Base-by-base conservation (phyloP, 805 yeast genomes). In the Kuraishia borneana region DNA sequence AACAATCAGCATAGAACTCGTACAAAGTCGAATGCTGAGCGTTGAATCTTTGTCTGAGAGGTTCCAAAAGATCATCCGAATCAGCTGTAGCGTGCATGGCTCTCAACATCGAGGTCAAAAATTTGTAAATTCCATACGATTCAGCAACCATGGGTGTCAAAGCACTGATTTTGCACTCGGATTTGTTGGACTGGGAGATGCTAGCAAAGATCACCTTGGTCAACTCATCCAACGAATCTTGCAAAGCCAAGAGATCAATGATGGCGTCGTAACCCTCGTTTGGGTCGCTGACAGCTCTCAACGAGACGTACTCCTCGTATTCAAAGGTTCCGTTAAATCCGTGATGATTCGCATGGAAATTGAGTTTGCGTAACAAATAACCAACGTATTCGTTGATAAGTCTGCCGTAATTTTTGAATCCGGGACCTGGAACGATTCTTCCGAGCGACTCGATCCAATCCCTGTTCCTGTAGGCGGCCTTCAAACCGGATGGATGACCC, bases 311-410 rank as follows among this genome's bases (percentile, higher is more conserved):
- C 53, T 89, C 98, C 54, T 87, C 95, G 51, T 89, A 92, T 53
- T 89, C 98, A 56, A 89, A 89, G 25, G 85, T 85, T 25, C 97
- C 98, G 50, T 83, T 89, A 59, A 89, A 92, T 4, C 87, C 94
- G 10, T 83, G 76, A 48, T 92, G 94, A 39, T 70, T 68, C 39
- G 77, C 70, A 54, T 89, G 97, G 57, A 89, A 89, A 39, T 72
- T 71, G 44, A 92, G 65, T 50, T 89, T 89, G 48, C 70, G 65
- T 34, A 83, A 58, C 33, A 89, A 57, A 42, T 75, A 83, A 21
- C 65, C 60, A 29, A 76, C 83, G 51, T 89, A 89, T 46, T 81
- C 95, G 36, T 66, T 68, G 42, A 88, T 84, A 39, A 89, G 63
- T 39, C 77, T 63, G 2, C 85, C 80, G 48, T 83, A 87, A 17